Conservation (phyloP, 768 basidiomycete species). For the Pilatotrama ljubarskyi region DNA sequence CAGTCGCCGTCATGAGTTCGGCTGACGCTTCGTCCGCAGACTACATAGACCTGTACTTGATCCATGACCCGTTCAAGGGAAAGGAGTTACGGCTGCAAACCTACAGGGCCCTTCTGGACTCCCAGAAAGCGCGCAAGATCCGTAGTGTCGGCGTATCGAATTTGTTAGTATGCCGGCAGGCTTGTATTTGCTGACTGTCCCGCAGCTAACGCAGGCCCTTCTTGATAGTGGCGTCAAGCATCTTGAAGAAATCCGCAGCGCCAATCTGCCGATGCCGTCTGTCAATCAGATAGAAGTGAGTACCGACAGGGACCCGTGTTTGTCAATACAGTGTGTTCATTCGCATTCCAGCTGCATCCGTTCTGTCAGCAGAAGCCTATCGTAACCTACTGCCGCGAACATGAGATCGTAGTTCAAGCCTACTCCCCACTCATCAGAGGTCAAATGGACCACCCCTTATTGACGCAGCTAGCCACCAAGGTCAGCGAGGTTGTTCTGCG, state of each 20-base stretch:
- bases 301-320: background rate
- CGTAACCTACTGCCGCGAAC: constrained; percentile 58
- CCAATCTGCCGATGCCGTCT: constrained; percentile 61
- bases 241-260: constrained; percentile 67
- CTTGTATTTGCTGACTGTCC: background rate
- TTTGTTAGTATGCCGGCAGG: constrained; percentile 37
- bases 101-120: constrained; percentile 41
- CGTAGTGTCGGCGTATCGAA: constrained; percentile 48
- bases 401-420: constrained; percentile 42
- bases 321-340: background rate
- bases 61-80: constrained; percentile 45
- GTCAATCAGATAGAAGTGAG: constrained; percentile 84
- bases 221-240: constrained; percentile 61
- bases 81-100: constrained; percentile 39
- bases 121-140: constrained; percentile 38
- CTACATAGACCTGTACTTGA: constrained; percentile 49
- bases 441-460: constrained; percentile 45
- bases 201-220: background rate
- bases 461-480: constrained; percentile 57
- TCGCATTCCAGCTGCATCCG: constrained; percentile 68
- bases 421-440: constrained; percentile 67
- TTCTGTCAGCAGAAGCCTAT: constrained; percentile 81
- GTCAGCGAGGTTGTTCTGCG: background rate
- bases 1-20: background rate
- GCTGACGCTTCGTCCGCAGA: constrained; percentile 23